Evolutionary conservation across 1,284 basidiomycete species (phyloP).

Genomic region (Taiwanofungus camphoratus): DNA sequence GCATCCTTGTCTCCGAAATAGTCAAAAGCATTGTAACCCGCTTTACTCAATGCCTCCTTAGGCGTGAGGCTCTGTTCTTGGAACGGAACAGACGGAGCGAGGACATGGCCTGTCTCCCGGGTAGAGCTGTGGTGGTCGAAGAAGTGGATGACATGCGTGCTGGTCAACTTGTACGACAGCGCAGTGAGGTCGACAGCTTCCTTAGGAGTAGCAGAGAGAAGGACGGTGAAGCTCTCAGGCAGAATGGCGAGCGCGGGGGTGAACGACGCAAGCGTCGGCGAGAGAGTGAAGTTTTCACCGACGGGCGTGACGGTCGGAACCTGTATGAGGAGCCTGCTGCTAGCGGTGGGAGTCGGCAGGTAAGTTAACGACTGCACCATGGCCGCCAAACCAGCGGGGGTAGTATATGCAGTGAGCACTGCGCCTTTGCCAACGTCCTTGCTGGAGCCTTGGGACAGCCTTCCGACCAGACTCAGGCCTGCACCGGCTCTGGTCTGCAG

Average conservation of each 20-base stretch:
- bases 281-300: slow-evolving; percentile 61
- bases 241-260: slow-evolving; percentile 54
- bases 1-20: slow-evolving; percentile 60
- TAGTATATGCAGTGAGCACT: slow-evolving; percentile 71
- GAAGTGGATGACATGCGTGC: slow-evolving; percentile 68
- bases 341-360: slow-evolving; percentile 54
- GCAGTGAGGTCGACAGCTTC: slow-evolving; percentile 71
- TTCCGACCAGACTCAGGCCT: slow-evolving; percentile 77
- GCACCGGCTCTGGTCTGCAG: slow-evolving; percentile 88
- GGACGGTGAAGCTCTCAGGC: slow-evolving; percentile 67
- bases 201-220: slow-evolving; percentile 78
- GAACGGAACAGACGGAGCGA: slow-evolving; percentile 29
- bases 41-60: slow-evolving; percentile 41
- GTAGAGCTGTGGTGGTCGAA: slow-evolving; percentile 72
- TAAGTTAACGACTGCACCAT: slow-evolving; percentile 71
- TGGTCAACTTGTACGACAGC: slow-evolving; percentile 57
- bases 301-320: slow-evolving; percentile 67
- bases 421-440: slow-evolving; percentile 51
- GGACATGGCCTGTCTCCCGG: slow-evolving; percentile 60
- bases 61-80: slow-evolving; percentile 30
- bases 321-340: slow-evolving; percentile 71
- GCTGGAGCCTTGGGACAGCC: slow-evolving; percentile 75
- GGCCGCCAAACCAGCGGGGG: slow-evolving; percentile 67
- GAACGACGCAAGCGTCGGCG: slow-evolving; percentile 67
- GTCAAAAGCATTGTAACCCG: slow-evolving; percentile 63